Evolutionary conservation across 148 eudicot genomes (phyloP).

Genomic region (Camellia granthamiana): DNA sequence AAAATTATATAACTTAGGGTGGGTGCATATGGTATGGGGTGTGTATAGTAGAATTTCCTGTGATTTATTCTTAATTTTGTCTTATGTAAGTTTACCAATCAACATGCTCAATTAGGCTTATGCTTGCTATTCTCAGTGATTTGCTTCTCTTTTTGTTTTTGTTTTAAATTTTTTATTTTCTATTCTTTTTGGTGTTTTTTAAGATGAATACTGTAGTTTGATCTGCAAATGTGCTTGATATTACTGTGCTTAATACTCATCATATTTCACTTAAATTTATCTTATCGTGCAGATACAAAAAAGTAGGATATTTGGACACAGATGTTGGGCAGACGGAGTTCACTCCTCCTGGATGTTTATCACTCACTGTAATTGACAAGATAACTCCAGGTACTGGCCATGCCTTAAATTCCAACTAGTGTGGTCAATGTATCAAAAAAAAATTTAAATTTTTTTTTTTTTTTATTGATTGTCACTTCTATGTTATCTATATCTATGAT

Average conservation of each 20-base stretch:
- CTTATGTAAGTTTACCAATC: neutral
- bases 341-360: conserved; percentile 87
- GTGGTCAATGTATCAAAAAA: neutral
- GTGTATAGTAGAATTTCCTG: neutral
- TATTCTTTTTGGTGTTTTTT: neutral
- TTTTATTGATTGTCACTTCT: neutral
- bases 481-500: neutral
- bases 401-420: neutral
- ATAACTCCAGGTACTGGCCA: conserved; percentile 61
- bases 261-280: neutral
- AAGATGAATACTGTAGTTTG: neutral
- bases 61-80: neutral
- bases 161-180: neutral
- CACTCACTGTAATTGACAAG: conserved; percentile 71
- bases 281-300: conserved; percentile 48
- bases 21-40: no score
- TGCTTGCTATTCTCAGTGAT: neutral
- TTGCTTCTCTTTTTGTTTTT: neutral
- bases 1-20: no score
- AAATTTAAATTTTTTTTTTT: no score
- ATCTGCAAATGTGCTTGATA: neutral
- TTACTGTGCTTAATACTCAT: neutral
- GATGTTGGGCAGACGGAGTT: conserved; percentile 99
- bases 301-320: conserved; percentile 84
- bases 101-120: neutral